Evolutionary conservation across 1,284 basidiomycete species (phyloP), one percentile per base, ranked within the genome.

Genomic region (Meira miltonrushii): DNA sequence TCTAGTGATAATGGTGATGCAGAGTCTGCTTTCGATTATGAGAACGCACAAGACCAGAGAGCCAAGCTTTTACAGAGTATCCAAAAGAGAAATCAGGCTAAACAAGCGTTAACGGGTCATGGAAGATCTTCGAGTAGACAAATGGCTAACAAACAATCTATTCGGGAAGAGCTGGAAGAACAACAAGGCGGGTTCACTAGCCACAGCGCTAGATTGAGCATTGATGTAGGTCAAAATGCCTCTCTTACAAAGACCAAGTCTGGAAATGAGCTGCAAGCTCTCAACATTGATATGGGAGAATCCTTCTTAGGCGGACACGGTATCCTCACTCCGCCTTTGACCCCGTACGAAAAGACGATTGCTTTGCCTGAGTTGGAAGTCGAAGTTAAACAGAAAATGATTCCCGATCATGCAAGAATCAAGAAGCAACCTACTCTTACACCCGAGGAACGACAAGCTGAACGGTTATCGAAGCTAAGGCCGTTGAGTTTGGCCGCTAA

Each of bases 171-270:
- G 6, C 17, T 48, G 12, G 23, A 48, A 21, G 12, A 5, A 12
- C 17, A 21, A 21, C 17, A 48, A 23, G 25, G 25, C 4, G 23
- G 46, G 7, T 48, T 48, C 12, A 13, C 25, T 2, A 48, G 46
- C 46, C 46, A 48, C 17, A 48, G 46, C 23, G 46, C 46, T 8
- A 48, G 46, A 23, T n/a, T 48, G 12, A 48, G 46, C 46, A 25
- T 25, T 25, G 21, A 13, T 4, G 17, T 23, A 3, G 17, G 12
- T 19, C 46, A 48, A 12, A 48, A n/a, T 25, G 21, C 23, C 12
- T 43, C 40, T 43, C 13, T 6, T 43, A 48, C 17, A 25, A 48
- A 48, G 46, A 33, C 46, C 5, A 25, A 13, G 5, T 48, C 23
- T 48, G 21, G 25, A 19, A 19, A 48, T 48, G 17, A 48, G 3